Conservation (phyloP, 345 rosid species). For the Arabis alpina region DNA sequence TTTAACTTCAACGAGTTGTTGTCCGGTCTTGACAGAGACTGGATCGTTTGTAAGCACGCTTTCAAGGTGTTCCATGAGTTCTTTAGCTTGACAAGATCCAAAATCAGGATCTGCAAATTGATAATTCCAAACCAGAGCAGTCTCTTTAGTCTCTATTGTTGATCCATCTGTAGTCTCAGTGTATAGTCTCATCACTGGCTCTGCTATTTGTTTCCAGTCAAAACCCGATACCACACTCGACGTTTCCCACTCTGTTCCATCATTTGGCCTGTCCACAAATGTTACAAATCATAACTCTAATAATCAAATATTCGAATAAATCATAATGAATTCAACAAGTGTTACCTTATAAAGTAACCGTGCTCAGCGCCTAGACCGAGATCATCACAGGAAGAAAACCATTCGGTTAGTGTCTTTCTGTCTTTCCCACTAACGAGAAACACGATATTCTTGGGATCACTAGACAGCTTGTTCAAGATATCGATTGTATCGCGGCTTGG, state of each 20-base stretch:
- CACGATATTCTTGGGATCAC: conserved; percentile 79
- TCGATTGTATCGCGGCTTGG: conserved; percentile 63
- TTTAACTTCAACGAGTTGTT: conserved; percentile 88
- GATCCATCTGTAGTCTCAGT: conserved; percentile 97
- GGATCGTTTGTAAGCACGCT: conserved; percentile 93
- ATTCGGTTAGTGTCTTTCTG: conserved; percentile 61
- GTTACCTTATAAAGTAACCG: conserved; percentile 80
- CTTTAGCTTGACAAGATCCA: conserved; percentile 97
- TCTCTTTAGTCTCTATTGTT: conserved; percentile 84
- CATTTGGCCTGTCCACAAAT: conserved; percentile 58
- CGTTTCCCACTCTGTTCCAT: conserved; percentile 79
- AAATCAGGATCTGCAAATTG: conserved; percentile 92
- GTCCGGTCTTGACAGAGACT: conserved; percentile 90
- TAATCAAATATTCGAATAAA: not conserved
- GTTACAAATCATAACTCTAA: not conserved
- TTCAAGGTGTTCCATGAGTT: conserved; percentile 91
- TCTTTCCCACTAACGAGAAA: conserved; percentile 88
- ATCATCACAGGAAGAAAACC: conserved; percentile 75
- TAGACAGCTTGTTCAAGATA: conserved; percentile 67
- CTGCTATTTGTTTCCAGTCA: conserved; percentile 94
- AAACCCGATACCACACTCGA: conserved; percentile 63
- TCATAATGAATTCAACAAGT: not conserved
- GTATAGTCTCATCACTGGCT: conserved; percentile 93
- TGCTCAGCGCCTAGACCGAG: conserved; percentile 94
- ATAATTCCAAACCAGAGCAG: conserved; percentile 87